These are phyloP conservation scores for Sporothrix mexicana DNA, from an alignment of 2,329 filamentous ascomycete genomes.

Conservation along the genomic window DNA sequence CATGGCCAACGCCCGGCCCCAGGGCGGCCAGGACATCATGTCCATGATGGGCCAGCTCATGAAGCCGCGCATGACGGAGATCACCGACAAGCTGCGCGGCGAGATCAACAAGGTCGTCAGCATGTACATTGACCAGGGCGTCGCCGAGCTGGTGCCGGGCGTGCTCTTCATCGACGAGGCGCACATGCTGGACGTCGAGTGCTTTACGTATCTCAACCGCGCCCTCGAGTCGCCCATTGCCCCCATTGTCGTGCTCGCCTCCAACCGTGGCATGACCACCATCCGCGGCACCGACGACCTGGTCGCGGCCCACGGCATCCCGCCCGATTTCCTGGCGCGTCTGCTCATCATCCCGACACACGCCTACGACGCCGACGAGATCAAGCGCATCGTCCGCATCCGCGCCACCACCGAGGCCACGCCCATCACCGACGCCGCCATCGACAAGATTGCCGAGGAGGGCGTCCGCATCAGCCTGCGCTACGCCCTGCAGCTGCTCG, in stretches of 20 bases:
- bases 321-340: slow-evolving; percentile 88
- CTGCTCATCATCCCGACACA: slow-evolving; percentile 96
- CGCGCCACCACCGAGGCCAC: slow-evolving; percentile 83
- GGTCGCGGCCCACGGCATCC: slow-evolving; percentile 88
- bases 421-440: slow-evolving; percentile 76
- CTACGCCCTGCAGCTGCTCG: slow-evolving; percentile 91
- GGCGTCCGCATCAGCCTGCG: slow-evolving; percentile 88
- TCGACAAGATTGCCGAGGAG: slow-evolving; percentile 85
- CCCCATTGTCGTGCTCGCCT: slow-evolving; percentile 95
- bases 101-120: slow-evolving; percentile 99
- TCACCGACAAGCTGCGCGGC: slow-evolving; percentile 91
- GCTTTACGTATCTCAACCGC: slow-evolving; percentile 98
- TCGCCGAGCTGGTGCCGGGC: slow-evolving; percentile 96
- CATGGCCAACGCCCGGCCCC: slow-evolving; percentile 90
- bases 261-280: slow-evolving; percentile 91
- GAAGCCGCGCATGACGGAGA: slow-evolving; percentile 99
- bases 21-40: slow-evolving; percentile 99
- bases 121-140: slow-evolving; percentile 98
- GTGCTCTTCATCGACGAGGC: slow-evolving; percentile 99
- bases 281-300: slow-evolving; percentile 86
- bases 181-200: slow-evolving; percentile 99
- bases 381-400: slow-evolving; percentile 87
- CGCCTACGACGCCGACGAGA: slow-evolving; percentile 85
- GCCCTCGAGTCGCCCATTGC: slow-evolving; percentile 95
- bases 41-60: slow-evolving; percentile 99